Evolutionary conservation across 2,329 filamentous ascomycete species (phyloP).

Genomic region (Cytospora chrysosperma): DNA sequence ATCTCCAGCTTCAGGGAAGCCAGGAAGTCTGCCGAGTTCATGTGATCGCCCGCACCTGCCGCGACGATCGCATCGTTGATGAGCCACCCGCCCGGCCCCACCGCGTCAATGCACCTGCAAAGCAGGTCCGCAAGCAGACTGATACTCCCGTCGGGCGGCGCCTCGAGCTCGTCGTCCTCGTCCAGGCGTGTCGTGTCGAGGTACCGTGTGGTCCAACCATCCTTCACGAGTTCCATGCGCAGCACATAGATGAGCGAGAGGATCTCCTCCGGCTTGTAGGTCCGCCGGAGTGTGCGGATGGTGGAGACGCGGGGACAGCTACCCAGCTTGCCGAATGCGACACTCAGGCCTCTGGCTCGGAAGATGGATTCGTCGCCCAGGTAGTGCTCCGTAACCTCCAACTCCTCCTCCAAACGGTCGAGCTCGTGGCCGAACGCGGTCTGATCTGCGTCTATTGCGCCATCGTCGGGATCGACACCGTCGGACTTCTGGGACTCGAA

Average conservation of each 20-base stretch:
- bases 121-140: conserved; percentile 70
- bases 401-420: conserved; percentile 61
- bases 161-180: conserved; percentile 42
- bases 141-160: conserved; percentile 66
- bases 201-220: conserved; percentile 74
- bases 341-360: conserved; percentile 62
- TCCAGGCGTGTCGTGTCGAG: conserved; percentile 56
- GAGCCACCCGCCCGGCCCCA: conserved; percentile 74
- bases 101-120: conserved; percentile 71
- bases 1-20: conserved; percentile 66
- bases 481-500: conserved; percentile 25
- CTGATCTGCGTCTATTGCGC: conserved; percentile 31
- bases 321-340: conserved; percentile 69
- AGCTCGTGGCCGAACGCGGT: conserved; percentile 52
- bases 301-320: conserved; percentile 61
- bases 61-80: conserved; percentile 56
- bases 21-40: conserved; percentile 63
- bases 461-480: conserved; percentile 32
- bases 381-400: conserved; percentile 67
- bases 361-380: conserved; percentile 63
- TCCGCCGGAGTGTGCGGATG: conserved; percentile 61
- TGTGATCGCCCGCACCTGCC: conserved; percentile 41
- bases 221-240: conserved; percentile 69
- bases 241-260: conserved; percentile 71
- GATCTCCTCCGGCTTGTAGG: conserved; percentile 65